Conservation (phyloP, 345 rosid species). For the Punica granatum region DNA sequence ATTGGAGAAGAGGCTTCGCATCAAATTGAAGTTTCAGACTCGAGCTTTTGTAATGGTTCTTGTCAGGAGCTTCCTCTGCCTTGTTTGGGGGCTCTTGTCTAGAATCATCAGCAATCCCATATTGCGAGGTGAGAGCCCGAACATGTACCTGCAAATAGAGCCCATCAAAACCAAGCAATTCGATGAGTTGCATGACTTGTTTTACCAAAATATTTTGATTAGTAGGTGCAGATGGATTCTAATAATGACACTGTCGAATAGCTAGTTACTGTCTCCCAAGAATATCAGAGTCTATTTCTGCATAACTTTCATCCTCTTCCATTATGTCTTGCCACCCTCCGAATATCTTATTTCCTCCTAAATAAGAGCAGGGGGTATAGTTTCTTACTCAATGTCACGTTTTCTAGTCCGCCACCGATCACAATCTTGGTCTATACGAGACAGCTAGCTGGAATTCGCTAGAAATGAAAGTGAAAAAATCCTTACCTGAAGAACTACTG, state of each 20-base stretch:
- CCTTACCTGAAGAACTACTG: neutral
- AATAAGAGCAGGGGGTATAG: too few species aligned
- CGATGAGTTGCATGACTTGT: neutral
- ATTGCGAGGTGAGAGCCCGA: slow-evolving; percentile 54
- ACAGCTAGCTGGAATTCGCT: neutral
- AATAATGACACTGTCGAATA: too few species aligned
- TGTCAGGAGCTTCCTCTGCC: slow-evolving; percentile 75
- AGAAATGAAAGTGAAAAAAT: neutral
- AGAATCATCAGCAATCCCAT: slow-evolving; percentile 79
- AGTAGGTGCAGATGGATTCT: neutral
- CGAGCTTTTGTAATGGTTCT: slow-evolving; percentile 50
- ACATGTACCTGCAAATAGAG: slow-evolving; percentile 43
- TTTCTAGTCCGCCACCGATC: neutral
- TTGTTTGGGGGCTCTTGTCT: slow-evolving; percentile 55
- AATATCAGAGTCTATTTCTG: neutral
- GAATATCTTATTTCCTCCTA: too few species aligned
- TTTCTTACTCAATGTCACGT: too few species aligned
- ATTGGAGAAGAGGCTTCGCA: neutral
- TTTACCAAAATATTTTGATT: neutral
- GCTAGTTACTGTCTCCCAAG: neutral
- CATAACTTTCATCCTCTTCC: too few species aligned
- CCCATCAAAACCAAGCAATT: neutral
- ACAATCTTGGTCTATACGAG: neutral
- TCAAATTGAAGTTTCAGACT: neutral
- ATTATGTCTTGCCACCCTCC: too few species aligned